Conservation (phyloP, 2,329 filamentous ascomycete genomes). For the Harringtonia lauricola region DNA sequence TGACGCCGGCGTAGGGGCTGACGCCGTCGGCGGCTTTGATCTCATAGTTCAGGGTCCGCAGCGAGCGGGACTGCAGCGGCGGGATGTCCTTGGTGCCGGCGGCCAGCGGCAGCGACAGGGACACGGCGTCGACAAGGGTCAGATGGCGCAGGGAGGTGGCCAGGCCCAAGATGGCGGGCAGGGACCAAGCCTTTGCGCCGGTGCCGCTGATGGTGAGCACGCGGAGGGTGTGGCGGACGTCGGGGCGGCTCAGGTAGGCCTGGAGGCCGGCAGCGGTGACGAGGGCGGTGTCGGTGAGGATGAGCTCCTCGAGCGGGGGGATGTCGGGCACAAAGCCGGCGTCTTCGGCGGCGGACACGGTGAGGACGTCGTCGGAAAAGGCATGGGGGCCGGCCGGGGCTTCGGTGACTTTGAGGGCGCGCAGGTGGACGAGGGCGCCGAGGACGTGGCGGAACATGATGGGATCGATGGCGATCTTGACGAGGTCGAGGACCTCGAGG, state of each 20-base stretch:
- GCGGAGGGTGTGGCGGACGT: slow-evolving; percentile 48
- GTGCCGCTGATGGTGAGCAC: slow-evolving; percentile 63
- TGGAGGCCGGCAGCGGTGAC: slow-evolving; percentile 63
- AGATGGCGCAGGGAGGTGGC: slow-evolving; percentile 47
- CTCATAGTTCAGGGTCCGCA: slow-evolving; percentile 71
- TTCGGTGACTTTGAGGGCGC: slow-evolving; percentile 63
- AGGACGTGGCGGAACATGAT: slow-evolving; percentile 60
- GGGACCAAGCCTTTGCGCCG: slow-evolving; percentile 50
- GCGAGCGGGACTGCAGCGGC: slow-evolving; percentile 55
- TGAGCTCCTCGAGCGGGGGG: slow-evolving; percentile 62
- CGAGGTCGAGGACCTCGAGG: slow-evolving; percentile 64
- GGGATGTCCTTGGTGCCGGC: slow-evolving; percentile 35
- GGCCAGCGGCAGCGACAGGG: slow-evolving; percentile 36
- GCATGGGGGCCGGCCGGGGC: slow-evolving; percentile 36
- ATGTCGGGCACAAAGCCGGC: slow-evolving; percentile 54
- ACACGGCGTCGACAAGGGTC: slow-evolving; percentile 39
- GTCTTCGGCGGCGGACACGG: not conserved
- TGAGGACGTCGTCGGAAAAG: slow-evolving; percentile 68
- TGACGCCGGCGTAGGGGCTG: slow-evolving; percentile 42
- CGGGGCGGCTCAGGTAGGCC: slow-evolving; percentile 52
- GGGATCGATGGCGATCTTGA: slow-evolving; percentile 58
- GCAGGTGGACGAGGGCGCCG: slow-evolving; percentile 52
- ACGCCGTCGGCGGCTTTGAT: slow-evolving; percentile 52
- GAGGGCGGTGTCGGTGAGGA: slow-evolving; percentile 58
- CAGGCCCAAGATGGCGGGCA: slow-evolving; percentile 49